phyloP scores from a whole-genome alignment of 2,329 filamentous ascomycete species.

The Lasiodiplodia theobromae region DNA sequence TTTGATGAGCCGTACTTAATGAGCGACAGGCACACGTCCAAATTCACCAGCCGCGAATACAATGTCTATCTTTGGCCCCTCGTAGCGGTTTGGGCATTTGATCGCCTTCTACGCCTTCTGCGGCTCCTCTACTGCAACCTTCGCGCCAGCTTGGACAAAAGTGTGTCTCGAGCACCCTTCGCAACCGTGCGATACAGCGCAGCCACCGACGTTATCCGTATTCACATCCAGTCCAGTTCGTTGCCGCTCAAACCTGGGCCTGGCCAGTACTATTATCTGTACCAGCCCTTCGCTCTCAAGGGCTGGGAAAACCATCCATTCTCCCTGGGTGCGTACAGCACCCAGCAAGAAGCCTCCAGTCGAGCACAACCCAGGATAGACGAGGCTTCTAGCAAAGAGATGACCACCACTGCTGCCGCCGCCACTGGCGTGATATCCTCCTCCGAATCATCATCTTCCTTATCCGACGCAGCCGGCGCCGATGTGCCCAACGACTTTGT shows the following conservation, averaged over 20 bases:
- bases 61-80: slow-evolving; percentile 60
- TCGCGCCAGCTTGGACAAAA: slow-evolving; percentile 39
- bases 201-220: slow-evolving; percentile 53
- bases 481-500: slow-evolving; percentile 39
- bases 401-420: slow-evolving; percentile 34
- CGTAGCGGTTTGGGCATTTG: slow-evolving; percentile 58
- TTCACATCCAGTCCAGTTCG: slow-evolving; percentile 53
- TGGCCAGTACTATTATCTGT: slow-evolving; percentile 60
- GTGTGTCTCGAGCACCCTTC: slow-evolving; percentile 41
- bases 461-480: background rate
- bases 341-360: too few species aligned
- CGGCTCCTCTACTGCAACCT: slow-evolving; percentile 56
- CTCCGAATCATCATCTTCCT: background rate
- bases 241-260: slow-evolving; percentile 46
- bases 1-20: background rate
- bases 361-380: background rate
- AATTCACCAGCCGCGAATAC: slow-evolving; percentile 57
- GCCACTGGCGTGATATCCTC: slow-evolving; percentile 31
- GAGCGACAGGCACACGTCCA: slow-evolving; percentile 56
- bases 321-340: slow-evolving; percentile 47
- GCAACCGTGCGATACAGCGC: slow-evolving; percentile 54
- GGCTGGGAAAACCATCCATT: slow-evolving; percentile 63
- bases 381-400: background rate
- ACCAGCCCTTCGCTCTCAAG: slow-evolving; percentile 52
- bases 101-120: slow-evolving; percentile 55